A percentile compares a stretch with the other conserved stretches of the same genome.
phyloP scores from a whole-genome alignment of 208 protist species.

The Trypanosoma boissoni region DNA sequence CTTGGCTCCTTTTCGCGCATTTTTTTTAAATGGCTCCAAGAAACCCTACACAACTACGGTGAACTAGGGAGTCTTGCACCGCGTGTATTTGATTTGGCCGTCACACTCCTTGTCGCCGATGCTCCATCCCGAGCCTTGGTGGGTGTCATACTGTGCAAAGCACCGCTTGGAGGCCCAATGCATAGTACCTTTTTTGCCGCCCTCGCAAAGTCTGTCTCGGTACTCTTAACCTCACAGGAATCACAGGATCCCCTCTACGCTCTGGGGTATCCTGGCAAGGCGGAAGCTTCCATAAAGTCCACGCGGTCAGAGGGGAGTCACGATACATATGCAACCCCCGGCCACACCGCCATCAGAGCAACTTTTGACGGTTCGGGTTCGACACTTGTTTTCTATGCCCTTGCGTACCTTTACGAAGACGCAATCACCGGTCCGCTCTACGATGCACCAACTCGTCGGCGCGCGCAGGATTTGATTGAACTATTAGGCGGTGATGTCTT shows the following conservation, averaged over 20 bases:
- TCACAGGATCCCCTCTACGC: slow-evolving; percentile 1
- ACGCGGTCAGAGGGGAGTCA: slow-evolving; percentile 4
- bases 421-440: slow-evolving; percentile 9
- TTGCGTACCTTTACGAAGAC: slow-evolving; percentile 25
- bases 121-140: slow-evolving; percentile 6
- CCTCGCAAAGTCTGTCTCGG: slow-evolving; percentile 19
- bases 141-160: slow-evolving; percentile 5
- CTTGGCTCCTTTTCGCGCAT: slow-evolving; percentile 12
- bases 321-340: background rate
- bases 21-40: slow-evolving; percentile 27
- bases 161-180: slow-evolving; percentile 18
- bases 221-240: slow-evolving; percentile 3
- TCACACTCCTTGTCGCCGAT: slow-evolving; percentile 21
- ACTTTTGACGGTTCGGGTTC: background rate
- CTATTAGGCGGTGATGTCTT: slow-evolving; percentile 19
- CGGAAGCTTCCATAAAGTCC: background rate
- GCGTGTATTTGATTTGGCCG: slow-evolving; percentile 23
- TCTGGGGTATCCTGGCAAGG: background rate
- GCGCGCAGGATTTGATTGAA: slow-evolving; percentile 13
- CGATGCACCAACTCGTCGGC: slow-evolving; percentile 5
- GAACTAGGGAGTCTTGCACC: slow-evolving; percentile 17
- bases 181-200: slow-evolving; percentile 24
- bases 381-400: slow-evolving; percentile 19
- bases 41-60: background rate
- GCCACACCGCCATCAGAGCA: background rate